phyloP scores from a whole-genome alignment of 371 early-diverging fungal species.

The Mortierella sp. region DNA sequence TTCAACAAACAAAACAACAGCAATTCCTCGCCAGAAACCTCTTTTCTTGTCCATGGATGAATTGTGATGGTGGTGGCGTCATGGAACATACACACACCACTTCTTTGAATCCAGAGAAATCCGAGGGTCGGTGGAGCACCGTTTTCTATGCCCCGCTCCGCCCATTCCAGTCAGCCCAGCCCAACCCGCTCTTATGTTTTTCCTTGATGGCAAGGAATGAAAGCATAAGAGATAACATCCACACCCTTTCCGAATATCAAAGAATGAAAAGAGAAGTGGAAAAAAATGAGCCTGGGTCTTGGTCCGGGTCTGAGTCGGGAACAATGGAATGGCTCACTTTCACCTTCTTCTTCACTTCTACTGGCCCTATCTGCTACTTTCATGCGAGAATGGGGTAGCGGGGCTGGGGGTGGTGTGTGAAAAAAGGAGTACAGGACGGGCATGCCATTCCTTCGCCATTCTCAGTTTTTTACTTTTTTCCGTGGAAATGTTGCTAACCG shows the following conservation, averaged over 20 bases:
- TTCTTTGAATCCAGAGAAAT: not conserved
- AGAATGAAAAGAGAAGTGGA: not conserved
- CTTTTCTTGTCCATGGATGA: not conserved
- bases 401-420: not conserved
- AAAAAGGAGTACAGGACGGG: not conserved
- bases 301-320: constrained; percentile 9
- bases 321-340: not conserved
- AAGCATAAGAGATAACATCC: not conserved
- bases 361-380: not conserved
- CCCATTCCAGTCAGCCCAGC: not conserved
- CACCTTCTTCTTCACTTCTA: not conserved
- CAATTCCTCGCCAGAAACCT: not conserved
- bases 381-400: not conserved
- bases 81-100: not conserved
- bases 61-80: not conserved
- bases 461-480: not conserved
- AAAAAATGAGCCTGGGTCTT: constrained; percentile 10
- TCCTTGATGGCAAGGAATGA: not conserved
- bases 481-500: not conserved
- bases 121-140: not conserved
- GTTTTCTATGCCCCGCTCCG: not conserved
- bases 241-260: not conserved
- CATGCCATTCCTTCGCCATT: not conserved
- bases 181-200: constrained; percentile 12
- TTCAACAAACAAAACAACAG: not conserved